Evolutionary conservation across 352 stramenopile species (phyloP), one percentile per base, ranked within the genome.

Genomic region (Aphanomyces euteiches): DNA sequence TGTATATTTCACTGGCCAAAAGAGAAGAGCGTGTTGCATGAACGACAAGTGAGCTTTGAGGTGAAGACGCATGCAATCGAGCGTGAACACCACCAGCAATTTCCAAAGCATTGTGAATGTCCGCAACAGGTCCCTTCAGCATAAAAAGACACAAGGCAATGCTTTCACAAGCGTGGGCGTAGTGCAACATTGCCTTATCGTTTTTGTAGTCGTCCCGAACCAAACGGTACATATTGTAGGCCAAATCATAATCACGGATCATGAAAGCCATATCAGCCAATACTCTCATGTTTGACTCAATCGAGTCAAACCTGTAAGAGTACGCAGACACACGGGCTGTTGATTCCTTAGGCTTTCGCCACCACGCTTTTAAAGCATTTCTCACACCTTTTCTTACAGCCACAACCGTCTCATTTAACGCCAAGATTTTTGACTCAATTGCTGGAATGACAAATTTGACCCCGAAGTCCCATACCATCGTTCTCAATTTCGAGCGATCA

Each of bases 331-430:
- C 68, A 39, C 78, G 73, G 21, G 72, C 47, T 8, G 73, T 76
- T 1, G 90, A 71, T 63, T 95, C 89, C 53, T 93, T 92, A 3
- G 89, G 87, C 72, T 96, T 96, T n/a, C 86, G 88, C 47, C 93
- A 75, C 88, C 89, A 96, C 53, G 86, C 96, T 75, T 95, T 95
- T 69, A 96, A 90, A 19, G 96, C 84, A 63, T 97, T 97, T 70
- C 96, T 96, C 54, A 97, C 86, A 39, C 90, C 90, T 58, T 97
- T 97, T 50, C 95, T 92, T 78, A 91, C 92, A 6, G 86, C 89
- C 4, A 87, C 95, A 5, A 97, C 90, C 36, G 89, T 78, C 65
- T 95, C 84, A 67, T 97, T 96, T 3, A 97, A 73, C 66, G 91
- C 83, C 21, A 89, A 84, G 36, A 97, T 86, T 5, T 88, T 89